These are phyloP conservation scores for Pneumocystis canis DNA, from an alignment of 1,139 yeast species.

Conservation along the genomic window DNA sequence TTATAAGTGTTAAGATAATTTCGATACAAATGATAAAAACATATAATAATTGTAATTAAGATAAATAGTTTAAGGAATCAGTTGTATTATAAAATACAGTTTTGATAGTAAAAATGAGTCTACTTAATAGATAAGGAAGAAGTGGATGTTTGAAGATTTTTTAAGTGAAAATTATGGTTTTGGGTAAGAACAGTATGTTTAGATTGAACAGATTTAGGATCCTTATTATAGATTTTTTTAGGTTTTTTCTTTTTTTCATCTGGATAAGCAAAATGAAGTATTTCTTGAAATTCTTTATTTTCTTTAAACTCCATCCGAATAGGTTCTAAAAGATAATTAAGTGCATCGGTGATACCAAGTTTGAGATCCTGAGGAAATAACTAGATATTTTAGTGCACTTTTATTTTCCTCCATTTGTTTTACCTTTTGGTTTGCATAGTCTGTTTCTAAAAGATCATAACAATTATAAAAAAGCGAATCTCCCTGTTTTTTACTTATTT, in stretches of 20 bases:
- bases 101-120: background rate
- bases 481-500: slow-evolving; percentile 81
- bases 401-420: background rate
- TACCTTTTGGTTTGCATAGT: slow-evolving; percentile 46
- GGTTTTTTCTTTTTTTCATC: slow-evolving; percentile 20
- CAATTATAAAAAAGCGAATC: slow-evolving; percentile 67
- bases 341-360: slow-evolving; percentile 74
- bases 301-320: slow-evolving; percentile 54
- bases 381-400: slow-evolving; percentile 5
- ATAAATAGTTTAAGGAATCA: background rate
- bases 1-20: background rate
- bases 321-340: slow-evolving; percentile 69
- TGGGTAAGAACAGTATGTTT: background rate
- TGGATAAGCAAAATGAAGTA: slow-evolving; percentile 73
- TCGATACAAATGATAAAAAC: background rate
- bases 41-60: background rate
- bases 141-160: background rate
- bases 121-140: background rate
- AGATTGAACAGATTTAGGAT: background rate
- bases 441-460: slow-evolving; percentile 56
- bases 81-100: background rate
- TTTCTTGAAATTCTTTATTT: slow-evolving; percentile 58
- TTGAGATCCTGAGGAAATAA: slow-evolving; percentile 90
- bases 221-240: background rate
- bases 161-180: background rate